Evolutionary conservation across 768 basidiomycete species (phyloP), one percentile per base, ranked within the genome.

Genomic region (Paxillus rubicundulus): DNA sequence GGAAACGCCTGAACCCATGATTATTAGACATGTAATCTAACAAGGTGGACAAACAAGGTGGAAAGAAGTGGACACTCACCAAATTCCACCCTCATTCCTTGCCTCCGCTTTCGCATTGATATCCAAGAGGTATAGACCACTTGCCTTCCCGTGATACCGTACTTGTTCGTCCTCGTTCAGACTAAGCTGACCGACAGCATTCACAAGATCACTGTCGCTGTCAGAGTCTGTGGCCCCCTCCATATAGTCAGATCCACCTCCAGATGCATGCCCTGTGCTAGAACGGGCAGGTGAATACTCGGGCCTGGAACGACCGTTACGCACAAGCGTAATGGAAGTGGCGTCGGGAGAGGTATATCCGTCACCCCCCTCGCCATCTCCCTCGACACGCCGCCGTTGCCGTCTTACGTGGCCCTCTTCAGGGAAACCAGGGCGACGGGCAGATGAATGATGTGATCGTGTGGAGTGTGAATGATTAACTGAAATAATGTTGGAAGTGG

Each of bases 151-250:
- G 61, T 95, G 92, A 67, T 86, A 94, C 34, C 92, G 74, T 12
- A 95, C 83, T 65, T 94, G 84, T 50, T 83, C 80, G 49, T 93
- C 88, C 72, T 95, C 92, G 61, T 95, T 92, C 59, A 95, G 62
- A 56, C 87, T 89, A 53, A 95, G 74, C 70, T 94, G 91, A 2
- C 92, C 92, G 5, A 93, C 79, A 27, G 89, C 91, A 52, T 85
- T 83, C 30, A 80, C 76, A 3, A 87, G 65, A 48, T 78, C 76
- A 39, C 74, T 75, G 42, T 77, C 77, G 34, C 70, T 70, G 17
- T 67, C 67, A 8, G 65, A 63, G 17, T 68, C 68, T 3, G 72
- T 66, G 59, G 74, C 68, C 21, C 60, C 49, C 7, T 57, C 66
- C 60, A 63, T 65, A 38, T 68, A 60, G 14, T 63, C 66, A 37